Evolutionary conservation across 2,329 filamentous ascomycete genomes (phyloP), one percentile per base, ranked within the genome.

Genomic region (Amphichorda felina): DNA sequence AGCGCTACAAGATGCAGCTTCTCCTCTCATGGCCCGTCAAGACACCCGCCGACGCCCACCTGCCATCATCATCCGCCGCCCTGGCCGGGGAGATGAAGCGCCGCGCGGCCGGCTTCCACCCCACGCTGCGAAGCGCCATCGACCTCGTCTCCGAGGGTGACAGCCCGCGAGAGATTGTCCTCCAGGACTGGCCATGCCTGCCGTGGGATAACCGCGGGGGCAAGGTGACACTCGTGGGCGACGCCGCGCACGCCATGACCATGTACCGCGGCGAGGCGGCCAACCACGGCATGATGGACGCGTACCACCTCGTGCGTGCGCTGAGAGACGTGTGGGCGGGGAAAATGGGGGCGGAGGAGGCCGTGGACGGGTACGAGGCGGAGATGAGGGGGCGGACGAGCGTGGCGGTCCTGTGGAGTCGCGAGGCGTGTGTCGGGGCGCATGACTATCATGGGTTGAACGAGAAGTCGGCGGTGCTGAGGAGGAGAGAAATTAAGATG

Each of bases 221-320:
- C 4, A 52, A 56, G 1, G 59, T 67, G 3, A 66, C 66, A 2
- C 48, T 75, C 2, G 55, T 63, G 4, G 70, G 71, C 4, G 71
- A 75, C 45, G 63, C 69, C 2, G 69, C 69, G 0, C 70, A 75
- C 47, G 63, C 69, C n/a, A 74, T 75, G 70, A 70, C 68, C 21
- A 71, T 72, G 68, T 71, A 55, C 35, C 51, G 59, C 13, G 59
- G 59, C 18, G 57, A 62, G 35, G 59, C 50, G 2, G 53, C 49
- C 7, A 62, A 61, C 36, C 58, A 62, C 38, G 58, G 57, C 13
- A 57, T 62, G 10, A 46, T 59, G n/a, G 58, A 62, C 34, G 57
- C 58, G 2, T 50, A 48, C 26, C 41, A 49, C 26, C 45, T 61
- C 26, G 37, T 42, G 11, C 42, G 46, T 28, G 43, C 40, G 11